These are phyloP conservation scores for Penicillium sp. DNA, from an alignment of 2,329 filamentous ascomycete genomes.

Conservation along the genomic window DNA sequence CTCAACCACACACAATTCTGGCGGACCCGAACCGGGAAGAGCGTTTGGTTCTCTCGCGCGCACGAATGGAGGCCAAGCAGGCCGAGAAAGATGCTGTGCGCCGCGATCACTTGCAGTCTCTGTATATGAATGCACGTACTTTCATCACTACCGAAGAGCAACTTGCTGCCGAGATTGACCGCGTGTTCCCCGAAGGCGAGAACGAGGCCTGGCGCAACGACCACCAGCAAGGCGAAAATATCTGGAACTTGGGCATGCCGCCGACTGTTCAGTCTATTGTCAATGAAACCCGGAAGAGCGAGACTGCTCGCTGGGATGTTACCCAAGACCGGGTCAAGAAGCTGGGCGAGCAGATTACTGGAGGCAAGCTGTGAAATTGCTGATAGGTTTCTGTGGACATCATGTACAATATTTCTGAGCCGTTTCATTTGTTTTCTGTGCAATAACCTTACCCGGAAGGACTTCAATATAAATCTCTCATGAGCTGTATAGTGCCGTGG, in stretches of 20 bases:
- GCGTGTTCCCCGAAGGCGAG: slow-evolving; percentile 70
- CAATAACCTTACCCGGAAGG: not conserved
- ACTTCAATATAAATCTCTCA: slow-evolving; percentile 1
- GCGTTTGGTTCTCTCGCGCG: slow-evolving; percentile 51
- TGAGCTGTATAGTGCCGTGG: not conserved
- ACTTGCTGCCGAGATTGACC: slow-evolving; percentile 72
- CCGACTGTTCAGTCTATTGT: slow-evolving; percentile 44
- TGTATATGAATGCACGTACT: slow-evolving; percentile 84
- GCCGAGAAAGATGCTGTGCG: slow-evolving; percentile 62
- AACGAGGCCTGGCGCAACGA: slow-evolving; percentile 49
- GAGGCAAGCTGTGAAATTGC: slow-evolving; percentile 60
- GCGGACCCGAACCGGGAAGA: slow-evolving; percentile 66
- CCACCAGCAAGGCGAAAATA: slow-evolving; percentile 48
- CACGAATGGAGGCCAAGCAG: slow-evolving; percentile 49
- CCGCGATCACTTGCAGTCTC: slow-evolving; percentile 74
- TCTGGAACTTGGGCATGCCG: slow-evolving; percentile 56
- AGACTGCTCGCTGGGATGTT: slow-evolving; percentile 44
- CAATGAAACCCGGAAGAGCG: slow-evolving; percentile 37
- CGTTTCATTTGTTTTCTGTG: slow-evolving; percentile 22
- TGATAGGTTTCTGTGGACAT: slow-evolving; percentile 21
- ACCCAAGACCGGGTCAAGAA: slow-evolving; percentile 63
- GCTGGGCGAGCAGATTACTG: slow-evolving; percentile 69
- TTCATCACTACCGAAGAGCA: slow-evolving; percentile 86
- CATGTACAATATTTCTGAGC: slow-evolving; percentile 33
- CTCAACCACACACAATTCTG: slow-evolving; percentile 55